Evolutionary conservation across 2,329 filamentous ascomycete species (phyloP).

Genomic region (Sarocladium strictum): DNA sequence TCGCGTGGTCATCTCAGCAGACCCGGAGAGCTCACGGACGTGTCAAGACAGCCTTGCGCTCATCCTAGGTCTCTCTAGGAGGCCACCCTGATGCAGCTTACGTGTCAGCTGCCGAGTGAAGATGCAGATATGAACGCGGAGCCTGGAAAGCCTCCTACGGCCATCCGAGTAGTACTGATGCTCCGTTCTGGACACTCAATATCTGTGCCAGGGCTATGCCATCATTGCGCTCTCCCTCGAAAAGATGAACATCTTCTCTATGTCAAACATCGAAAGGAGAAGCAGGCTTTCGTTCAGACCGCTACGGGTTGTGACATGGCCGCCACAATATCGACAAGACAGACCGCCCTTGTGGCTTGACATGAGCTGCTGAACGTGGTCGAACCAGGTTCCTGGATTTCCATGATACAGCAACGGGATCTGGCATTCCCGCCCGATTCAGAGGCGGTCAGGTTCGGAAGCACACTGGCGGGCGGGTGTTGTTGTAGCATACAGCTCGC

Average conservation of each 20-base stretch:
- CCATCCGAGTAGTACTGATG: no score
- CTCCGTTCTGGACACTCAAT: no score
- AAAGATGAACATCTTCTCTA: no score
- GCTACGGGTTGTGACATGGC: neutral
- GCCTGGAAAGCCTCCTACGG: neutral
- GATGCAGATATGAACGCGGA: no score
- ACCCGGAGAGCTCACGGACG: neutral
- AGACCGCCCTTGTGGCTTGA: neutral
- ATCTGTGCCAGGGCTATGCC: no score
- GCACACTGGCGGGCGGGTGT: neutral
- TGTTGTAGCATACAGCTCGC: neutral
- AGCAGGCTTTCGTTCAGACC: neutral
- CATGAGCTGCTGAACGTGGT: neutral
- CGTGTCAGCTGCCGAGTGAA: neutral
- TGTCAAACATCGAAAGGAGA: neutral
- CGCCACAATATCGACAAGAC: neutral
- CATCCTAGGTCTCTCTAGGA: neutral
- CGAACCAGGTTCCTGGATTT: neutral
- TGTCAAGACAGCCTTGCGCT: neutral
- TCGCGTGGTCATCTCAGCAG: neutral
- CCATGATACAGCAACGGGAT: neutral
- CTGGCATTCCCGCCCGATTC: neutral
- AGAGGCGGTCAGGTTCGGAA: neutral
- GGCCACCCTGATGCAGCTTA: neutral
- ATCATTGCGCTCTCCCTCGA: no score